Conservation (phyloP, 768 basidiomycete species). For the Lactarius sp. region DNA sequence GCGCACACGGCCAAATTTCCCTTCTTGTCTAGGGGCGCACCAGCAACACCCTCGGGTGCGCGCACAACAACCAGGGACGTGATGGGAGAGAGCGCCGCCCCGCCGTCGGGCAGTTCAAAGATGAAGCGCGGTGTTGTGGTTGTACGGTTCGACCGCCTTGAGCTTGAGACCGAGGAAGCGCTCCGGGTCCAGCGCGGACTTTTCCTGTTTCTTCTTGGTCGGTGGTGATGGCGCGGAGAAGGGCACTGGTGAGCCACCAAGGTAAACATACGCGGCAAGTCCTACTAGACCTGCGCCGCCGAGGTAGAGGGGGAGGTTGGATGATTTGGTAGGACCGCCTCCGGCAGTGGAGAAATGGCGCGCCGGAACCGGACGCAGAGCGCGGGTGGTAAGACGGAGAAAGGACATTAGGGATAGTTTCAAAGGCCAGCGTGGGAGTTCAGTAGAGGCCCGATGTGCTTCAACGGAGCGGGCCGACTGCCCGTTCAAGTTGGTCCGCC, state of each 20-base stretch:
- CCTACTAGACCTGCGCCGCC: slow-evolving; percentile 39
- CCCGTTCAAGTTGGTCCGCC: too few relatives aligned
- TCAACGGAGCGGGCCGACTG: too few relatives aligned
- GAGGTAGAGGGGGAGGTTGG: slow-evolving; percentile 36
- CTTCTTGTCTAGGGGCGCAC: slow-evolving; percentile 55
- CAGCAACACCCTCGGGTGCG: slow-evolving; percentile 52
- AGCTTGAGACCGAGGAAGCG: slow-evolving; percentile 34
- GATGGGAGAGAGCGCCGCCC: slow-evolving; percentile 73
- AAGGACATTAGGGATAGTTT: too few relatives aligned
- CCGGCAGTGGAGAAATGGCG: slow-evolving; percentile 46
- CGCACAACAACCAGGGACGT: slow-evolving; percentile 77
- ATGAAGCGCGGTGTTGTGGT: slow-evolving; percentile 91
- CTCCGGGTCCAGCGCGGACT: slow-evolving; percentile 69
- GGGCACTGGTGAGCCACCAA: slow-evolving; percentile 32
- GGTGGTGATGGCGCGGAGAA: slow-evolving; percentile 22
- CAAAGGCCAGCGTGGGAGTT: too few relatives aligned
- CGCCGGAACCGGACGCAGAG: slow-evolving; percentile 25
- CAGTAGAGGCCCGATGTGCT: too few relatives aligned
- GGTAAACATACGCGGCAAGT: slow-evolving; percentile 44
- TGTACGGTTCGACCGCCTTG: slow-evolving; percentile 78
- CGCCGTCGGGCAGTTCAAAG: slow-evolving; percentile 75
- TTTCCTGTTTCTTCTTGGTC: slow-evolving; percentile 40
- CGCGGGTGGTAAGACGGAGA: too few relatives aligned
- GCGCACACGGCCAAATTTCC: slow-evolving; percentile 88
- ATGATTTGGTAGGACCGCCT: slow-evolving; percentile 31